Evolutionary conservation across 371 early-diverging fungal species (phyloP), one percentile per base, ranked within the genome.

Genomic region (Chytridium lagenaria): DNA sequence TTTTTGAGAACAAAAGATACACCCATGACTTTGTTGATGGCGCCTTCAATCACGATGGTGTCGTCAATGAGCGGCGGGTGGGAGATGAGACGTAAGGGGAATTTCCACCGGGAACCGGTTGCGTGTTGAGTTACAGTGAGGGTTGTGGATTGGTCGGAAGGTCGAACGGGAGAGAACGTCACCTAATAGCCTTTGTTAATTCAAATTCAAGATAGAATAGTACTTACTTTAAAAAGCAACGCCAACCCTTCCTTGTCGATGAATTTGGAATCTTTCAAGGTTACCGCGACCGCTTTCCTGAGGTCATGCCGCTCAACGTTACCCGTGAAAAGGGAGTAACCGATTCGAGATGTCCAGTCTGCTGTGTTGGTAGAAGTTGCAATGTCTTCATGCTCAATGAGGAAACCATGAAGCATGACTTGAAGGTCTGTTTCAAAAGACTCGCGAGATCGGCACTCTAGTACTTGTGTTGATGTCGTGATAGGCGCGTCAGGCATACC

Each of bases 31-130:
- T 80, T 83, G 78, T 80, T 78, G 73, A 80, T 76, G 7, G 69
- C 38, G 28, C 85, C 85, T 65, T 85, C 82, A 59, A 85, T 79
- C 7, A 72, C 63, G 38, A 85, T 85, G 1, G 74, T 67, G 65
- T 83, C 83, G 76, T 85, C 85, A 2, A 81, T 70, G 16, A 78
- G 68, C 3, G 81, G 80, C 0, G 78, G 77, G 31, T 72, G 78
- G 1, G 83, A 67, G 30, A 74, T 38, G n/a, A 85, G 51, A 28
- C 77, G 72, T 31, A 83, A 50, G 31, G 81, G 78, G 52, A 73
- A 75, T 26, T 74, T 65, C 80, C 80, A 85, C 16, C 73, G 49
- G 1, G 73, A 69, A 1, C 78, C 75, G 1, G 79, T 75, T 7
- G 69, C 12, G 16, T 52, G 68, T 57, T 81, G 76, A 12, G 74